These are phyloP conservation scores for Coprinopsis sp. DNA, from an alignment of 768 basidiomycete genomes.

Conservation along the genomic window DNA sequence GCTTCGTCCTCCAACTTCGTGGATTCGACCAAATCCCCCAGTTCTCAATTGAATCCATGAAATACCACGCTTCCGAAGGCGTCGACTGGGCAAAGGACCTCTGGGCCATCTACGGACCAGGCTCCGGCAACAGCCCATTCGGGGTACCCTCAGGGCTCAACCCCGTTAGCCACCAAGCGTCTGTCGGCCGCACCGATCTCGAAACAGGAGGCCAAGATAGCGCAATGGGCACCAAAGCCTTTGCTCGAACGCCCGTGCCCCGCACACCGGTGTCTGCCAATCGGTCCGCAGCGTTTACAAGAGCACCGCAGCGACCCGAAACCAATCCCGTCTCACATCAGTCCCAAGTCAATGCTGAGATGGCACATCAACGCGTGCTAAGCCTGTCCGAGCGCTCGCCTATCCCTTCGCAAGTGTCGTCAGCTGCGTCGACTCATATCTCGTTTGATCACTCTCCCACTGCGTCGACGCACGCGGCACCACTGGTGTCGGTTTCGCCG, in stretches of 20 bases:
- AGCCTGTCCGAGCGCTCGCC: conserved; percentile 8
- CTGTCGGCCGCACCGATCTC: conserved; percentile 21
- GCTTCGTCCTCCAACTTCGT: conserved; percentile 64
- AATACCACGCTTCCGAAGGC: conserved; percentile 42
- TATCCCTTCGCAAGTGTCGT: neutral
- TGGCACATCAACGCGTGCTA: conserved; percentile 17
- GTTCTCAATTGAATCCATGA: conserved; percentile 49
- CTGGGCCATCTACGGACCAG: conserved; percentile 17
- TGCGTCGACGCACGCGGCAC: neutral
- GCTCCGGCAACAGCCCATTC: conserved; percentile 10
- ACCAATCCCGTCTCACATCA: conserved; percentile 44
- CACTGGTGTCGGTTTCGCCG: conserved; percentile 1
- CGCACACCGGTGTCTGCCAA: conserved; percentile 11
- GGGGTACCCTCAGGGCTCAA: conserved; percentile 22
- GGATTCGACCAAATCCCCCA: conserved; percentile 74
- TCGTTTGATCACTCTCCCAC: neutral
- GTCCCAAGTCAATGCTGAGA: conserved; percentile 26
- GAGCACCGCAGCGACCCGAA: conserved; percentile 17
- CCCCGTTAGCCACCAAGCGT: conserved; percentile 38
- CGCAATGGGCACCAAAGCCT: too few relatives aligned
- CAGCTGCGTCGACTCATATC: too few relatives aligned
- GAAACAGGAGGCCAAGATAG: conserved; percentile 8
- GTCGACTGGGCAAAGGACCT: conserved; percentile 41
- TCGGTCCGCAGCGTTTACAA: conserved; percentile 5
- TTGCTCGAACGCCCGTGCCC: conserved; percentile 1